Base-by-base conservation (phyloP, 176 grass and related monocot genomes). In the Eremochloa ophiuroides region DNA sequence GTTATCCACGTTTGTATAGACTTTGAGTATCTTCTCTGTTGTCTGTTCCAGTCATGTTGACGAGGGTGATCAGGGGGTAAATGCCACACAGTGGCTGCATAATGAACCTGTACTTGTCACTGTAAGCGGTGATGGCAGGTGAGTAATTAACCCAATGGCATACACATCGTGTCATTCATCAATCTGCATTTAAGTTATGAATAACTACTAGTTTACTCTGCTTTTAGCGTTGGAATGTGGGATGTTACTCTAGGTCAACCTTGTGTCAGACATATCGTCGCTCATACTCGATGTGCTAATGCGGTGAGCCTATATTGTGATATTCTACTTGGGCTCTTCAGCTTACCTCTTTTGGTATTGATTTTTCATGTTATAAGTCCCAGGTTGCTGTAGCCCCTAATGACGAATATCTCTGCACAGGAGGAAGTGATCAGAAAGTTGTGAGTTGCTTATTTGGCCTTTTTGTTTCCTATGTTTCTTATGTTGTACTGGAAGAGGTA, bases 391-490 rank as follows among this genome's bases (percentile, higher is more conserved):
- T 94, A 55, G 84, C 95, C 53, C 88, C 88, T 63, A 98, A 93
- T 86, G 95, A 93, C 50, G 80, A 95, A 82, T 98, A 95, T 62
- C 86, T 98, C 61, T 91, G 90, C 76, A 95, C 96, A 62, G 90
- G 95, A 70, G 95, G 95, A 75, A 91, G 91, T 58, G 92, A 98
- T 69, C 88, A 98, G 87, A 98, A 95, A 93, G 79, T 98, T 88
- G 96, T 95, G 59, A 98, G 96, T 93, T 67, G 43, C 75, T 85
- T 83, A 31, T 81, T 76, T 82, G 28, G 1, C 64, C 15, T 62
- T 71, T 71, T 76, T 66, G 30, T 77, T 86, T 75, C 63, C 71
- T 43, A 35, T 69, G 46, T 61, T 13, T 5, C n/a, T 35, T 50
- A 34, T 39, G 51, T 72, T 41, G n/a, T 56, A 79, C 47, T 27